phyloP scores from a whole-genome alignment of 306 rosid genomes.

The Quercus suber region DNA sequence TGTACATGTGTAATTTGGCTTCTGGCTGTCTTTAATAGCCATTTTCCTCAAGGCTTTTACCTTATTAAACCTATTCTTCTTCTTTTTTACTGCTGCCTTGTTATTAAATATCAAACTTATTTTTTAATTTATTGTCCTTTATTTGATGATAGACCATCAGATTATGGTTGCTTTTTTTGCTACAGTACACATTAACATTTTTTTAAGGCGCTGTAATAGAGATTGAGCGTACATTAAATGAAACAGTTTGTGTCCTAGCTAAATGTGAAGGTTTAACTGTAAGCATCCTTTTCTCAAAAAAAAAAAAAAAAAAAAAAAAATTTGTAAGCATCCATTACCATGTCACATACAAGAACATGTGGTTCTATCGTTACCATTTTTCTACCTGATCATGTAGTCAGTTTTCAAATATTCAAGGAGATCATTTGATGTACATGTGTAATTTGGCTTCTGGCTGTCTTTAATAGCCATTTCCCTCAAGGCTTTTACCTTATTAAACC shows the following conservation, averaged over 20 bases:
- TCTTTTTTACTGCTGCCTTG: background rate
- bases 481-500: background rate
- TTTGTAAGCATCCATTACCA: slow-evolving; percentile 45
- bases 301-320: too few relatives aligned
- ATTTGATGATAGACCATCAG: background rate
- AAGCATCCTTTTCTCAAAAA: slow-evolving; percentile 25
- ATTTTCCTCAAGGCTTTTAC: background rate
- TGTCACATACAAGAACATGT: background rate
- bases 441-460: background rate
- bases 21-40: background rate
- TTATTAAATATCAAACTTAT: background rate
- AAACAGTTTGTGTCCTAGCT: slow-evolving; percentile 48
- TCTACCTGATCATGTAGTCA: background rate
- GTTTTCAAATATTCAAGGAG: background rate
- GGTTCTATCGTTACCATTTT: background rate
- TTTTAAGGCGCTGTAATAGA: background rate
- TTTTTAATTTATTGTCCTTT: background rate
- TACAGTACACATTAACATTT: background rate
- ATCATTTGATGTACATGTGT: background rate
- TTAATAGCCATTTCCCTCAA: background rate
- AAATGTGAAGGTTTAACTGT: slow-evolving; percentile 79
- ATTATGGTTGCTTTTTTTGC: background rate
- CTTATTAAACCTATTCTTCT: background rate
- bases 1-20: background rate
- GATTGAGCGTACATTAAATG: background rate